Evolutionary conservation across 2,329 filamentous ascomycete genomes (phyloP), one percentile per base, ranked within the genome.

Genomic region (Tolypocladium pustulatum): DNA sequence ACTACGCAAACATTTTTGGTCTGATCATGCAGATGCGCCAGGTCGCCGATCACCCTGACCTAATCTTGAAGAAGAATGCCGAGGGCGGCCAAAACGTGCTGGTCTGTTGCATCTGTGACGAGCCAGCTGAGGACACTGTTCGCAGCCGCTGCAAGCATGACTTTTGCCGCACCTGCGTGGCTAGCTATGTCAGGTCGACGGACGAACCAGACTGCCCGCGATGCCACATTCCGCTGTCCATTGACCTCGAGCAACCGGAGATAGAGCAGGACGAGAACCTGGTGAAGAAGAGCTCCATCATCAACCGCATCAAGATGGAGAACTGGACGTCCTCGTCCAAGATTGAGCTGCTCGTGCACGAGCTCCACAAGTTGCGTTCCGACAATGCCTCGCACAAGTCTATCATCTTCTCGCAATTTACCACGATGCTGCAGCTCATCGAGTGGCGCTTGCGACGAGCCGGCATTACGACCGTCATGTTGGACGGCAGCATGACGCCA

Each of bases 1-100:
- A 97, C 70, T 97, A 97, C 66, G 94, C 94, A 76, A 99, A 99
- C 71, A 97, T 99, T 64, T 99, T 99, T 67, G 93, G 92, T 69
- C 81, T 99, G 58, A 97, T 99, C 69, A 97, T 97, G 91, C 92
- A 96, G 73, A 97, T 99, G 93, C 88, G 94, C 58, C 94, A 99
- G 75, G 90, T 97, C 32, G 91, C 94, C 9, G 94, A 99, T 65
- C 94, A 99, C 69, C 94, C 94, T 0, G 94, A 99, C 74, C 75
- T 99, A 40, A 89, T 99, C 55, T 75, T 97, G 61, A 95, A 93
- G 76, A 97, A 94, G 75, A 84, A 93, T 62, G 83, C 82, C 3
- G 86, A 91, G 65, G 90, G 89, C 57, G 92, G 92, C 2, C 91
- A 96, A 72, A 97, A 97, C 63, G 81, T 96, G 15, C 78, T 96